Evolutionary conservation across 148 eudicot species (phyloP), one percentile per base, ranked within the genome.

Genomic region (Cornus suecica): DNA sequence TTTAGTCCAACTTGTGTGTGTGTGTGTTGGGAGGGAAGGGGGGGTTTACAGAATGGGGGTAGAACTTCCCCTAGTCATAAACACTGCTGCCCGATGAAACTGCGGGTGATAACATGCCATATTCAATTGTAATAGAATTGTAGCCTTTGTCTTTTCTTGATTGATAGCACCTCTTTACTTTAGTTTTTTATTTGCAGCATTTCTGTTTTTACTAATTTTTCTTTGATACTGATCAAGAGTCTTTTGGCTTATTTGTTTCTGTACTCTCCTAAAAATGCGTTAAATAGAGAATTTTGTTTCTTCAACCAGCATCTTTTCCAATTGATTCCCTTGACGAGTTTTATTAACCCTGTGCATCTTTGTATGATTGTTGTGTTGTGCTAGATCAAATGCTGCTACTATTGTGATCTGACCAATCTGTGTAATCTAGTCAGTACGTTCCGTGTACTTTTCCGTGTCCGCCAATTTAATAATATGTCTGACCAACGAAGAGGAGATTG

Each of bases 311-410:
- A 31, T 65, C 25, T 74, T 15, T 42, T 74, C 18, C 77, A 25
- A 60, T 48, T 45, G 60, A 65, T 65, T 20, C n/a, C 67, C 27
- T 22, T 74, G 60, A 74, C 64, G 24, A 8, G 42, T 51, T 74
- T 48, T 69, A 8, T 28, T 74, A 45, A 65, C 70, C 70, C 20
- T 74, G 68, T 65, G 62, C 70, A 74, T 42, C 70, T 74, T 24
- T 65, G 11, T 45, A 14, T 65, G 37, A 42, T 37, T 37, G 27
- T 60, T 74, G 18, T 48, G 63, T 28, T 1, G 10, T 28, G 10
- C 42, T 20, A 41, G 65, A 41, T 65, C 28, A 20, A 65, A 61
- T 54, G 62, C 42, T 74, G 51, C 58, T 41, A 42, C 48, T 65
- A 64, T 26, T 27, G 34, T n/a, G 58, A 65, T 74, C n/a, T 65